Conservation (phyloP, 805 yeast genomes). For the Kregervanrija delftensis region DNA sequence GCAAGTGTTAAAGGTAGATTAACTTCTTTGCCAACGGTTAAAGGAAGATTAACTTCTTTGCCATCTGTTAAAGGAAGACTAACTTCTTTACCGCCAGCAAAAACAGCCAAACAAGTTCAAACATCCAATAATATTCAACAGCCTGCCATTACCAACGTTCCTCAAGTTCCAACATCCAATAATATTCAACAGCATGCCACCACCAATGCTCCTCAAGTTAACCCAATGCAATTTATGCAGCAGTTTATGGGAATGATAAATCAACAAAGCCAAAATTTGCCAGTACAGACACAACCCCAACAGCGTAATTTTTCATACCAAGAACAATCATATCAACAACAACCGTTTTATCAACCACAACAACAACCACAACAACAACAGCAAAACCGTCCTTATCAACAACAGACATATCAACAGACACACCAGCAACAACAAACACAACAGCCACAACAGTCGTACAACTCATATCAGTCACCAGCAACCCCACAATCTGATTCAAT, state of each 20-base stretch:
- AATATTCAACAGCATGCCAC: neutral
- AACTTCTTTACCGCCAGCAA: neutral
- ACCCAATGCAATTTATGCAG: conserved; percentile 7
- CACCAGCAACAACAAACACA: conserved; percentile 10
- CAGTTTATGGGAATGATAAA: conserved; percentile 11
- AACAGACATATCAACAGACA: conserved; percentile 10
- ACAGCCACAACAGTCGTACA: neutral
- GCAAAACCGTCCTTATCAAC: conserved; percentile 15
- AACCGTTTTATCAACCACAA: conserved; percentile 13
- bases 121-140: no score
- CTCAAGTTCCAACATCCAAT: neutral
- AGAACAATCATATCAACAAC: conserved; percentile 12
- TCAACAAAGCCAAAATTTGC: conserved; percentile 1
- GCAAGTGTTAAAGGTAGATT: conserved; percentile 5
- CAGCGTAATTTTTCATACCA: neutral
- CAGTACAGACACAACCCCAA: neutral
- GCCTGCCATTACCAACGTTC: neutral
- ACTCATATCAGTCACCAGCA: neutral
- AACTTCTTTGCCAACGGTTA: conserved; percentile 8
- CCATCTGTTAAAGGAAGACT: conserved; percentile 9
- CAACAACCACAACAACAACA: conserved; percentile 13
- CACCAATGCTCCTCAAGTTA: neutral
- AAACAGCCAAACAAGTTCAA: no score
- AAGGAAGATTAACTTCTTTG: conserved; percentile 12
- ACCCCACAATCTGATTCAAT: no score